Evolutionary conservation across 441 rosid genomes (phyloP).

Genomic region (Melastoma candidum): DNA sequence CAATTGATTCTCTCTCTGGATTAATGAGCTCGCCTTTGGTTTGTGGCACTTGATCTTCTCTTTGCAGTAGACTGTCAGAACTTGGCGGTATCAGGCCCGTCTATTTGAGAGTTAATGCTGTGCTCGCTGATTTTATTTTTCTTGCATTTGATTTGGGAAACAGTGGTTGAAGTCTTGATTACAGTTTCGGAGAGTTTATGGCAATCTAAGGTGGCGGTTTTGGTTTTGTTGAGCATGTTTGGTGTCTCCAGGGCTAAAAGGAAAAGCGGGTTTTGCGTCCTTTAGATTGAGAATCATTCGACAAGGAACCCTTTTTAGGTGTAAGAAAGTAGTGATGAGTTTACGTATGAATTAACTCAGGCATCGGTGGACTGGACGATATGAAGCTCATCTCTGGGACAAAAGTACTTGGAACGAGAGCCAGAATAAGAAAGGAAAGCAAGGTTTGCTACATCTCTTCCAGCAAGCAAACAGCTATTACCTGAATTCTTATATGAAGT

Average conservation of each 20-base stretch:
- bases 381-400: slow-evolving; percentile 85
- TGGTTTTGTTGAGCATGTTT: too few species aligned
- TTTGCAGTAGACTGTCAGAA: too few species aligned
- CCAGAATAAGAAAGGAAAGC: slow-evolving; percentile 78
- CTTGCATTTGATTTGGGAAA: too few species aligned
- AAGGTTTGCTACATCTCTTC: slow-evolving; percentile 33
- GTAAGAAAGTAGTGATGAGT: slow-evolving; percentile 6
- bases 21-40: neutral
- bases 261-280: too few species aligned
- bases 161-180: too few species aligned
- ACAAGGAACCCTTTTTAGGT: neutral
- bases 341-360: slow-evolving; percentile 14
- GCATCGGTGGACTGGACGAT: slow-evolving; percentile 81
- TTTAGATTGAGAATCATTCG: too few species aligned
- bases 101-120: too few species aligned
- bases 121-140: too few species aligned
- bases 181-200: too few species aligned
- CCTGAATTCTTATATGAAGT: slow-evolving; percentile 4
- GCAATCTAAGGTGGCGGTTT: too few species aligned
- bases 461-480: neutral
- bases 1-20: slow-evolving; percentile 5
- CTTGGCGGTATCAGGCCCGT: too few species aligned
- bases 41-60: neutral
- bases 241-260: too few species aligned
- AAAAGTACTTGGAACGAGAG: slow-evolving; percentile 76